Percentiles rank a stretch among this genome's conserved stretches.
phyloP scores from a whole-genome alignment of 352 stramenopile species.

The Halophytophthora polymorphica region DNA sequence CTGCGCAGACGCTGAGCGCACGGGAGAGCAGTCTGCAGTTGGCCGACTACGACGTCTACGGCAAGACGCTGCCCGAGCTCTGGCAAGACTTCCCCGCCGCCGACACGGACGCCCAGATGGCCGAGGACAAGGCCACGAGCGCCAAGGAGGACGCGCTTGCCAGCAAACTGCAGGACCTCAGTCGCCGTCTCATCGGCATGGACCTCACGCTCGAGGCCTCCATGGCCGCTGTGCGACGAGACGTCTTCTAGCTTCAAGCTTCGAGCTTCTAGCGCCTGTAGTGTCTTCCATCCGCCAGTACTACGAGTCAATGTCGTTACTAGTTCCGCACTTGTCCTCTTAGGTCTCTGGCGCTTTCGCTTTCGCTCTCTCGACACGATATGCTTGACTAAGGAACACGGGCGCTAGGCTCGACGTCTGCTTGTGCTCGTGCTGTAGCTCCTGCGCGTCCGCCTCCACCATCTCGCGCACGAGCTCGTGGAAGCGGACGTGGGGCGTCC shows the following conservation, averaged over 20 bases:
- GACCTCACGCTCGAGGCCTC: conserved; percentile 33
- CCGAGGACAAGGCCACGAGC: conserved; percentile 11
- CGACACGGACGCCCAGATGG: conserved; percentile 9
- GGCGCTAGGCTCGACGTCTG: neutral
- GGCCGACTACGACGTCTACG: conserved; percentile 37
- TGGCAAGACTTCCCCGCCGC: conserved; percentile 56
- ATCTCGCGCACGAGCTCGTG: conserved; percentile 95
- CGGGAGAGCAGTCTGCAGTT: conserved; percentile 44
- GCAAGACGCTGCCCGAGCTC: conserved; percentile 50
- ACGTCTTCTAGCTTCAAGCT: conserved; percentile 52
- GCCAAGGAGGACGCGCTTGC: conserved; percentile 36
- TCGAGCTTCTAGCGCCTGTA: too few relatives aligned
- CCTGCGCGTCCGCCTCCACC: conserved; percentile 83
- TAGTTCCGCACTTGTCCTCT: too few relatives aligned
- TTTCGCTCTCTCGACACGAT: neutral
- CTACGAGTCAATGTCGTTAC: too few relatives aligned
- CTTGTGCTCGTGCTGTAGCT: conserved; percentile 17
- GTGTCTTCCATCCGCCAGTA: too few relatives aligned
- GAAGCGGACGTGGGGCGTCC: conserved; percentile 92
- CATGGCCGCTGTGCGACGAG: conserved; percentile 34
- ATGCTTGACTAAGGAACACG: conserved; percentile 13
- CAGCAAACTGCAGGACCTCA: conserved; percentile 56
- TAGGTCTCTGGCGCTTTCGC: too few relatives aligned
- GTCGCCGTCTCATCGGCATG: conserved; percentile 57
- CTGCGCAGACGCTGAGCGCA: conserved; percentile 38